phyloP scores from a whole-genome alignment of 139 green algal species.

The Picochlorum sp. region DNA sequence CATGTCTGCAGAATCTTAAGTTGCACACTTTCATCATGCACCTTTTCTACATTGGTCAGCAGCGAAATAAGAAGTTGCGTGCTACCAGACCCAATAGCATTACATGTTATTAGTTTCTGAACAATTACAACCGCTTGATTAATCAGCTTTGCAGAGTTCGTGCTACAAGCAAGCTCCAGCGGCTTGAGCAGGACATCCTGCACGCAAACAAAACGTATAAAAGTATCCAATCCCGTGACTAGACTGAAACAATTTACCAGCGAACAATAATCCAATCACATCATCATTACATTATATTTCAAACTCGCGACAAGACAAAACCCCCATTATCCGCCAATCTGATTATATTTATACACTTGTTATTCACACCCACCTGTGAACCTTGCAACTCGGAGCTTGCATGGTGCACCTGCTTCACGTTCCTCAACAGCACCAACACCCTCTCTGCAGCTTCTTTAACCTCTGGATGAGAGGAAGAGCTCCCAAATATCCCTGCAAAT shows the following conservation, averaged over 20 bases:
- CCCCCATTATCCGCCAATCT: too few species aligned
- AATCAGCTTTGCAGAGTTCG: conserved; percentile 52
- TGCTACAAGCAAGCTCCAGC: conserved; percentile 64
- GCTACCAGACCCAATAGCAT: conserved; percentile 41
- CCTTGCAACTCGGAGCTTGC: too few species aligned
- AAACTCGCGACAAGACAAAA: too few species aligned
- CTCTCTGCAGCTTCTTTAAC: conserved; percentile 61
- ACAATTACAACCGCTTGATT: conserved; percentile 46
- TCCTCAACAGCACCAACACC: conserved; percentile 41
- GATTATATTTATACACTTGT: too few species aligned
- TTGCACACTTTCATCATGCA: conserved; percentile 61
- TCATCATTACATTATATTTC: too few species aligned
- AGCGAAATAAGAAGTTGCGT: conserved; percentile 8
- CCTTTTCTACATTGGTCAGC: conserved; percentile 34
- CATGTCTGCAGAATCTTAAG: conserved; percentile 75
- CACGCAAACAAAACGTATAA: too few species aligned
- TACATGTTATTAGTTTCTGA: conserved; percentile 73
- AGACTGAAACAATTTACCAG: not conserved
- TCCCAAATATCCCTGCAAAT: conserved; percentile 34
- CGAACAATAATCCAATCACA: too few species aligned
- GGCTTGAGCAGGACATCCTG: conserved; percentile 69
- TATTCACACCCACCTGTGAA: too few species aligned
- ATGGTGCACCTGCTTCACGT: too few species aligned
- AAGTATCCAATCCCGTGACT: not conserved
- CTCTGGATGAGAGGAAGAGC: conserved; percentile 42